phyloP scores from a whole-genome alignment of 2,329 filamentous ascomycete genomes.

The Thermothelomyces thermophilus region DNA sequence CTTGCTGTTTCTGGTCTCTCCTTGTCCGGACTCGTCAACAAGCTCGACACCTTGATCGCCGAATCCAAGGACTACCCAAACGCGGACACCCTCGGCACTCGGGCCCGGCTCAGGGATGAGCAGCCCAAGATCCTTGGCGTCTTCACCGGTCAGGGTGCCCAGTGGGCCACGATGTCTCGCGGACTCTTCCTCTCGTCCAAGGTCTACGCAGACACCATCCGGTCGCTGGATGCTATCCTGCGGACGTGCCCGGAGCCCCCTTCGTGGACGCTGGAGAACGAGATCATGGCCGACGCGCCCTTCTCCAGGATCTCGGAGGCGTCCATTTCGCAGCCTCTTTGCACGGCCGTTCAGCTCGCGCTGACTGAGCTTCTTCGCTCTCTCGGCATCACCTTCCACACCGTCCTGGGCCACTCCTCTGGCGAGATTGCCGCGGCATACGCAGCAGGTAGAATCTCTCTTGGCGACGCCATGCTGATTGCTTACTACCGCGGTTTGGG shows the following conservation, averaged over 20 bases:
- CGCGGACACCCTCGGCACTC: constrained; percentile 16
- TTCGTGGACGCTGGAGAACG: constrained; percentile 30
- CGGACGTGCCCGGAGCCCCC: constrained; percentile 23
- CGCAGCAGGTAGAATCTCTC: constrained; percentile 32
- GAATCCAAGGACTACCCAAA: constrained; percentile 5
- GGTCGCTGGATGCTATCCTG: constrained; percentile 29
- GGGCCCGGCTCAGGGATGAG: constrained; percentile 19
- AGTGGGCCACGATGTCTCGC: constrained; percentile 38
- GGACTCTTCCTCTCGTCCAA: constrained; percentile 27
- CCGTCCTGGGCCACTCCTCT: constrained; percentile 36
- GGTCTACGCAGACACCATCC: constrained; percentile 31
- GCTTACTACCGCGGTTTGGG: constrained; percentile 37
- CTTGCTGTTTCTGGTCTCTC: constrained; percentile 26
- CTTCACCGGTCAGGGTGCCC: constrained; percentile 42
- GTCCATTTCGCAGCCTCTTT: constrained; percentile 44
- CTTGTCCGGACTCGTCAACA: constrained; percentile 19
- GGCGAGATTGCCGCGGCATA: constrained; percentile 42
- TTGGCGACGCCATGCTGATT: constrained; percentile 34
- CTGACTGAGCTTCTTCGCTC: constrained; percentile 27
- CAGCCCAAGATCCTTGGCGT: constrained; percentile 27
- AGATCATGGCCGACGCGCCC: constrained; percentile 28
- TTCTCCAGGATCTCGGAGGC: constrained; percentile 32
- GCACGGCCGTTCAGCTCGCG: constrained; percentile 48
- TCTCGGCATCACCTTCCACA: constrained; percentile 26
- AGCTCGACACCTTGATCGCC: constrained; percentile 25